Evolutionary conservation across 1,284 basidiomycete genomes (phyloP).

Genomic region (Tranzscheliella williamsii): DNA sequence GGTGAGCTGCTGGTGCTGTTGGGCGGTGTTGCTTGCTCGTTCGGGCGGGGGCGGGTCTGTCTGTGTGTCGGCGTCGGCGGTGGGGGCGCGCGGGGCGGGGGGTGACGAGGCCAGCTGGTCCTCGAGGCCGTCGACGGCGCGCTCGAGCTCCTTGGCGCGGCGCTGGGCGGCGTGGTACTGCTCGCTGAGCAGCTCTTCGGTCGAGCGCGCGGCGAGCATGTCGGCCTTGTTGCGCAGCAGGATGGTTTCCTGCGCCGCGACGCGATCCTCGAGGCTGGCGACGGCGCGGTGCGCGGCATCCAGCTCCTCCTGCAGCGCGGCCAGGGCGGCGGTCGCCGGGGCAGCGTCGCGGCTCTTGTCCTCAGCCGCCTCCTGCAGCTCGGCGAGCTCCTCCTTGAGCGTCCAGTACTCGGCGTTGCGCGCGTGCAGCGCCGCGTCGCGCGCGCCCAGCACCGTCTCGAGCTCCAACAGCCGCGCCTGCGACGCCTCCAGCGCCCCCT

Average conservation of each 20-base stretch:
- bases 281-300: neutral
- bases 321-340: neutral
- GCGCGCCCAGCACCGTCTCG: constrained; percentile 4
- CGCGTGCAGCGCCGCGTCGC: constrained; percentile 6
- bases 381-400: constrained; percentile 47
- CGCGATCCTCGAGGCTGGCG: neutral
- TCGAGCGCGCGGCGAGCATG: constrained; percentile 3
- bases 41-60: neutral
- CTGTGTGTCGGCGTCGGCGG: neutral
- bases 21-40: neutral
- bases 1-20: neutral
- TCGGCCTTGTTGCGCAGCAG: constrained; percentile 14
- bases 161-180: constrained; percentile 18
- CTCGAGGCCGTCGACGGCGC: constrained; percentile 5
- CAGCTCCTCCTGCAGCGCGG: neutral
- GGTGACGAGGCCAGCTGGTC: neutral
- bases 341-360: constrained; percentile 1
- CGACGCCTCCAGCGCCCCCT: neutral
- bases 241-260: constrained; percentile 6
- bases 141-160: constrained; percentile 11
- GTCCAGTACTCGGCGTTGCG: constrained; percentile 43
- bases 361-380: constrained; percentile 34
- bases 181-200: constrained; percentile 26
- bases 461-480: constrained; percentile 3
- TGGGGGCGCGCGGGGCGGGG: neutral